Evolutionary conservation across 1,139 yeast genomes (phyloP).

Genomic region (Taphrina flavorubra): DNA sequence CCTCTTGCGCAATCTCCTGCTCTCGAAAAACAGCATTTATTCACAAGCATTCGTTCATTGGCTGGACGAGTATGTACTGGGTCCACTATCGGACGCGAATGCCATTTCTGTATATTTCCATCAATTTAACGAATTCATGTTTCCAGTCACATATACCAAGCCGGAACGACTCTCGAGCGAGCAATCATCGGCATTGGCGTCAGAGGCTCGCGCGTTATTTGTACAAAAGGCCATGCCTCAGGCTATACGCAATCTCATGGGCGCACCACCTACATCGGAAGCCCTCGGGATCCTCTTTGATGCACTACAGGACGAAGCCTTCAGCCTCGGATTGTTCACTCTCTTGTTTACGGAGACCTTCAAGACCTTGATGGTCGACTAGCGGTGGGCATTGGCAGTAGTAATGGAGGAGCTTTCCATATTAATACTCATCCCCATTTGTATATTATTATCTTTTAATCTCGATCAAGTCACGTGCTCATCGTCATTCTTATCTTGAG

Average conservation of each 20-base stretch:
- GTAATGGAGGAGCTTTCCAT: no score
- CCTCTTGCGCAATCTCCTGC: constrained; percentile 23
- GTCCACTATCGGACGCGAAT: constrained; percentile 16
- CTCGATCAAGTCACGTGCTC: constrained; percentile 4
- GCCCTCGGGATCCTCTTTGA: constrained; percentile 32
- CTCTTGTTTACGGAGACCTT: constrained; percentile 16
- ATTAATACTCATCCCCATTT: not conserved
- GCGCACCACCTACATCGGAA: constrained; percentile 31
- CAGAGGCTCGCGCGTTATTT: constrained; percentile 18
- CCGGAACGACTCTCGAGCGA: constrained; percentile 5
- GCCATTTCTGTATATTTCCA: constrained; percentile 10
- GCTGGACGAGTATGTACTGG: constrained; percentile 15
- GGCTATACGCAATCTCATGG: constrained; percentile 35
- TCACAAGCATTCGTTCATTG: constrained; percentile 17
- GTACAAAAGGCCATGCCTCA: constrained; percentile 30
- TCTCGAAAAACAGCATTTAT: constrained; percentile 28
- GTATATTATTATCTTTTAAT: not conserved
- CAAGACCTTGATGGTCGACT: constrained; percentile 15
- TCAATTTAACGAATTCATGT: constrained; percentile 19
- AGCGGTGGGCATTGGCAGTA: not conserved
- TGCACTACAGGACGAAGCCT: constrained; percentile 26
- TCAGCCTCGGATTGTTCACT: constrained; percentile 24
- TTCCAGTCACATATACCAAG: constrained; percentile 8
- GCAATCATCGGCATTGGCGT: constrained; percentile 21
- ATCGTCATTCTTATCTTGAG: constrained; percentile 7